Conservation (phyloP, 2,329 filamentous ascomycete genomes). For the Trichoderma sp. region DNA sequence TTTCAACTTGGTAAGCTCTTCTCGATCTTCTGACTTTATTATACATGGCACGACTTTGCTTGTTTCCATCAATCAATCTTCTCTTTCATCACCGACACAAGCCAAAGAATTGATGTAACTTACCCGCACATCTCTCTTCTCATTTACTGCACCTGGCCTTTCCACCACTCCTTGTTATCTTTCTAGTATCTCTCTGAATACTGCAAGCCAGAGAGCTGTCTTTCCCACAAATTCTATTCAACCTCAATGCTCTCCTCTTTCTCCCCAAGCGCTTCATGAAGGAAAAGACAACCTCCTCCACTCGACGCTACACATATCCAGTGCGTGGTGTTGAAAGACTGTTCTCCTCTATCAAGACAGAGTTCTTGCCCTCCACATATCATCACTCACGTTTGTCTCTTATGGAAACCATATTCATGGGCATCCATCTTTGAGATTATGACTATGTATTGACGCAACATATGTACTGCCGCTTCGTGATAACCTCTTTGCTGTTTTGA, state of each 20-base stretch:
- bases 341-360: not conserved
- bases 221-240: not conserved
- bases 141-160: not conserved
- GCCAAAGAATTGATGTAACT: not conserved
- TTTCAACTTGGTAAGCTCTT: not conserved
- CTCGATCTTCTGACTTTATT: not conserved
- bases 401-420: not conserved
- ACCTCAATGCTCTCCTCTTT: not conserved
- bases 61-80: not conserved
- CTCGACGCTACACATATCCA: not conserved
- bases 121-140: not conserved
- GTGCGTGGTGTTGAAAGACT: not conserved
- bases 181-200: not conserved
- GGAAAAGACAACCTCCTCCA: not conserved
- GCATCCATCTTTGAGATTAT: not conserved
- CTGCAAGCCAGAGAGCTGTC: not conserved
- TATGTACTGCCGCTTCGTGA: not conserved
- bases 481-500: not conserved
- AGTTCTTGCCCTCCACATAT: not conserved
- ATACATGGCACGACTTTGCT: not conserved
- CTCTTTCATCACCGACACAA: not conserved
- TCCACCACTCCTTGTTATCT: not conserved
- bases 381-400: not conserved
- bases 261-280: not conserved
- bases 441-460: not conserved